phyloP scores from a whole-genome alignment of 108 stramenopile genomes.

The Fragilaria crotonensis region DNA sequence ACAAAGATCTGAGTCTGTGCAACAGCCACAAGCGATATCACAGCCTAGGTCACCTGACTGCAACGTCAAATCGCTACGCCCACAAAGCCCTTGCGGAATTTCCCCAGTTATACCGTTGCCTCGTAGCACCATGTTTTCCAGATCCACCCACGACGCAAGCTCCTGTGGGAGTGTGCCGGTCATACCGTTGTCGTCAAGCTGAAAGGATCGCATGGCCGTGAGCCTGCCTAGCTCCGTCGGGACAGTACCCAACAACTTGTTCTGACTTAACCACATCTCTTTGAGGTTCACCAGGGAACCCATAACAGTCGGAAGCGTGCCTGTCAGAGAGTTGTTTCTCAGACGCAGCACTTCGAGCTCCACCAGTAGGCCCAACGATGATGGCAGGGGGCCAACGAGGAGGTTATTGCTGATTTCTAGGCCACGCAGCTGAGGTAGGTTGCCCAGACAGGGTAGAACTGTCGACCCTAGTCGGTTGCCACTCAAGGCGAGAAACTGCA shows the following conservation, averaged over 20 bases:
- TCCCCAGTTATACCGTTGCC: not conserved
- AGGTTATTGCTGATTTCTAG: constrained; percentile 28
- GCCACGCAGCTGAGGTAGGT: constrained; percentile 15
- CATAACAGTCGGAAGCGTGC: constrained; percentile 2
- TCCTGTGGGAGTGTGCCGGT: constrained; percentile 24
- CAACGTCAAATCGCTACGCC: not conserved
- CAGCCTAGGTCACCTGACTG: not conserved
- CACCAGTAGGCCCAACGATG: constrained; percentile 21
- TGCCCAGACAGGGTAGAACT: constrained; percentile 31
- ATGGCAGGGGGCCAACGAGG: constrained; percentile 26
- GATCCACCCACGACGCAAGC: not conserved
- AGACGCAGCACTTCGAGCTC: constrained; percentile 21
- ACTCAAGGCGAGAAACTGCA: constrained; percentile 11
- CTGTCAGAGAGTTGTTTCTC: constrained; percentile 1
- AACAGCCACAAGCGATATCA: not conserved
- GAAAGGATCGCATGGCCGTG: constrained; percentile 18
- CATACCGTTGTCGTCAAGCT: constrained; percentile 32
- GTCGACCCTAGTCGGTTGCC: constrained; percentile 31
- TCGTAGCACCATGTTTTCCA: not conserved
- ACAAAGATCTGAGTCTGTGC: too few species aligned
- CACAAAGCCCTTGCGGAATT: not conserved
- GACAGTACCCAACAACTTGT: constrained; percentile 26
- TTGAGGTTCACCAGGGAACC: not conserved
- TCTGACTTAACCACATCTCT: constrained; percentile 4
- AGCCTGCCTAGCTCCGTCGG: constrained; percentile 20